Conservation (phyloP, 441 rosid species). For the Populus hybrid region DNA sequence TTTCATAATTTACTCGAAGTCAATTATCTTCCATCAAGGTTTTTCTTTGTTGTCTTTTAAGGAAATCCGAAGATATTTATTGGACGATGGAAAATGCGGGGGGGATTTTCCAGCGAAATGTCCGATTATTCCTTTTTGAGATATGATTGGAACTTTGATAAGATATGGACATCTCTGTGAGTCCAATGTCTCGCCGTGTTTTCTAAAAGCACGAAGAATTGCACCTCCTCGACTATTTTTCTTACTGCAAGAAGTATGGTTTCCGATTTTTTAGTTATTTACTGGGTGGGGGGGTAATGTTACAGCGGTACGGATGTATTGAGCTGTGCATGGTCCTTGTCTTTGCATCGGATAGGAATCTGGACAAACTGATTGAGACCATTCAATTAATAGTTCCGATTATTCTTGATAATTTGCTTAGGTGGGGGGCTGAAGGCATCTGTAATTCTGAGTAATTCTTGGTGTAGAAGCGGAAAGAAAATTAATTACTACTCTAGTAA, state of each 20-base stretch:
- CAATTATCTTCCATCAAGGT: no score
- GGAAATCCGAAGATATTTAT: background rate
- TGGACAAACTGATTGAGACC: background rate
- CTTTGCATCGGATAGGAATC: background rate
- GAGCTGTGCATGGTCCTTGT: background rate
- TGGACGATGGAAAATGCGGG: no score
- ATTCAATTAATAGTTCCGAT: background rate
- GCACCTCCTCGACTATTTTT: background rate
- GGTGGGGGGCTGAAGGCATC: background rate
- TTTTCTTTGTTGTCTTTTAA: no score
- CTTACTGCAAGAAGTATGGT: background rate
- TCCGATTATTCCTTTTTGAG: background rate
- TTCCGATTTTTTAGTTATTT: no score
- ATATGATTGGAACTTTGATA: background rate
- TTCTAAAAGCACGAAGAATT: background rate
- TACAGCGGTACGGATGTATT: background rate
- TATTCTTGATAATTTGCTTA: background rate
- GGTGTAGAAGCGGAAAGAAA: background rate
- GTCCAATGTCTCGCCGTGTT: background rate
- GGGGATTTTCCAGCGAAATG: background rate
- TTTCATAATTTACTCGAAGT: no score
- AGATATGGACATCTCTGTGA: background rate
- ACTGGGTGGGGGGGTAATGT: background rate
- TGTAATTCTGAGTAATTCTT: no score
- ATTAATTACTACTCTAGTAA: background rate